A percentile compares a stretch with the other conserved stretches of the same genome.
Conservation (phyloP, 2,329 filamentous ascomycete species). For the Curvularia verruculosa region DNA sequence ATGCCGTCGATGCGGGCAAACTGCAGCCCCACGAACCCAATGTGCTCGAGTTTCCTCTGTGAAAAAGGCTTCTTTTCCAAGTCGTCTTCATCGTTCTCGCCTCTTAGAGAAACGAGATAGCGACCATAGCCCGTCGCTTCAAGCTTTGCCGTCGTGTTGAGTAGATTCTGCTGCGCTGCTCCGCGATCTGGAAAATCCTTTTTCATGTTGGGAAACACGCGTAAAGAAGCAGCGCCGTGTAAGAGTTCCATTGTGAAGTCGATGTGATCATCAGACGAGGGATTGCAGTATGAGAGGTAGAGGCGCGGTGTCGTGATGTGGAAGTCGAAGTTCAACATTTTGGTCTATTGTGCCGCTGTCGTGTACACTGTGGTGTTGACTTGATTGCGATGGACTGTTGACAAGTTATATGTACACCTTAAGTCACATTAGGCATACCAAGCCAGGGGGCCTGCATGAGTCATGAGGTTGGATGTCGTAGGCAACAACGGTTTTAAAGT, state of each 20-base stretch:
- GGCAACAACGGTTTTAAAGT: not conserved
- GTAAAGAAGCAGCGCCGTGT: constrained; percentile 3
- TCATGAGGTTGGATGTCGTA: not conserved
- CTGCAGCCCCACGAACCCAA: constrained; percentile 33
- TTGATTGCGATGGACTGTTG: not conserved
- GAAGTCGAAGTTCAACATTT: constrained; percentile 57
- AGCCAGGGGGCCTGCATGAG: constrained; percentile 1
- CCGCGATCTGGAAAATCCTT: constrained; percentile 3
- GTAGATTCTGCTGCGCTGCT: constrained; percentile 18
- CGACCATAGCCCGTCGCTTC: constrained; percentile 36
- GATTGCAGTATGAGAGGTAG: constrained; percentile 25
- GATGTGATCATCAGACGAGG: constrained; percentile 22
- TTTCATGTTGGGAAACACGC: not conserved
- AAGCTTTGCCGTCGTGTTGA: constrained; percentile 12
- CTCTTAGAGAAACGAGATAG: constrained; percentile 31
- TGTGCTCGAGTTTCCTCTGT: constrained; percentile 2
- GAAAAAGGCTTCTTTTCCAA: not conserved
- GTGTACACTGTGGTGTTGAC: not conserved
- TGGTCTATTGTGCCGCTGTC: not conserved
- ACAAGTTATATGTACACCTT: not conserved
- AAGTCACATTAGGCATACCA: not conserved
- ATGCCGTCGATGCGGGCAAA: constrained; percentile 16
- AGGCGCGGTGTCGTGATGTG: constrained; percentile 63
- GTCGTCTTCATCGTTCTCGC: not conserved
- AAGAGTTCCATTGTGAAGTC: constrained; percentile 16